phyloP scores from a whole-genome alignment of 371 early-diverging fungal genomes.

The Syncephalastrum contaminatum region DNA sequence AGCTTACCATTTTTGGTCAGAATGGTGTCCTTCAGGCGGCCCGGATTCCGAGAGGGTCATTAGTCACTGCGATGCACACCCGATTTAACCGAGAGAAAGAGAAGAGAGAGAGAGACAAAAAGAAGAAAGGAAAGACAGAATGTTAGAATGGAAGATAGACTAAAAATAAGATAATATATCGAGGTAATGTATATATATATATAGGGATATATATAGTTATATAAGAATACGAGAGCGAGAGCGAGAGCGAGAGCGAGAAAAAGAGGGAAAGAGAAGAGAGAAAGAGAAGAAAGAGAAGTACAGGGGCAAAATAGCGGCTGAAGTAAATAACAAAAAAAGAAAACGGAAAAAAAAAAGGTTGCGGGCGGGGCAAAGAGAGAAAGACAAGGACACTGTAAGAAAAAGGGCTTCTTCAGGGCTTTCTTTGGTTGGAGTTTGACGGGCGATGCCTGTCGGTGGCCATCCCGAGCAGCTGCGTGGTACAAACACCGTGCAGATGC shows the following conservation, averaged over 20 bases:
- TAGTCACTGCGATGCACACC: too few species aligned
- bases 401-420: conserved; percentile 16
- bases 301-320: conserved; percentile 1
- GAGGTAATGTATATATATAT: not conserved
- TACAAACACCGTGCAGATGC: conserved; percentile 1
- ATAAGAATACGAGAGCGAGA: conserved; percentile 3
- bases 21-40: conserved; percentile 9
- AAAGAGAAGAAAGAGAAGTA: not conserved
- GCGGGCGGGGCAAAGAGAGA: conserved; percentile 7
- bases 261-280: conserved; percentile 4
- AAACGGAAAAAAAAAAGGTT: not conserved
- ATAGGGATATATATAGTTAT: conserved; percentile 2
- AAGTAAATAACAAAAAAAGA: conserved; percentile 1
- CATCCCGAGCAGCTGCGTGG: conserved; percentile 4
- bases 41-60: conserved; percentile 16
- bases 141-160: not conserved
- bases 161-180: too few species aligned
- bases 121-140: conserved; percentile 2
- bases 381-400: conserved; percentile 1
- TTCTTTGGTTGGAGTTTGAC: not conserved
- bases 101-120: not conserved
- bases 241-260: conserved; percentile 6
- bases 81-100: conserved; percentile 1
- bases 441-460: conserved; percentile 6
- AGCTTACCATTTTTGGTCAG: conserved; percentile 15